phyloP scores from a whole-genome alignment of 2,329 filamentous ascomycete genomes.

The Fusarium concolor region DNA sequence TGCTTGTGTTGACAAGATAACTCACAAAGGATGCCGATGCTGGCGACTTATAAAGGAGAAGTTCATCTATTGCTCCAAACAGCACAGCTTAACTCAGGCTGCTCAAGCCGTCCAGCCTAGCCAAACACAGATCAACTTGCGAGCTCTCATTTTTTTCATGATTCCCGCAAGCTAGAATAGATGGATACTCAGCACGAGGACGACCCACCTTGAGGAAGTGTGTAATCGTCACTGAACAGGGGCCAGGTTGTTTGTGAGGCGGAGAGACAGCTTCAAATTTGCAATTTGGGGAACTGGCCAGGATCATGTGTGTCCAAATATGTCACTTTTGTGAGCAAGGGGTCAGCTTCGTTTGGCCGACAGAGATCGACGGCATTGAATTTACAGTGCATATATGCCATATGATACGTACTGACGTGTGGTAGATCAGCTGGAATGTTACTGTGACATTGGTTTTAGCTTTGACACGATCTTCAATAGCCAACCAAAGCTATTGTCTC shows the following conservation, averaged over 20 bases:
- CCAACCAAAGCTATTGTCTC: neutral
- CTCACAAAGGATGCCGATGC: neutral
- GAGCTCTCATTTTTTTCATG: neutral
- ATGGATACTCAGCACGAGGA: neutral
- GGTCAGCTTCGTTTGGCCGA: slow-evolving; percentile 16
- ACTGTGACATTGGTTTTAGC: slow-evolving; percentile 10
- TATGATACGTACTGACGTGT: slow-evolving; percentile 7
- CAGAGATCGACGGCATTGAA: slow-evolving; percentile 31
- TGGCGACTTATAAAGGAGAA: neutral
- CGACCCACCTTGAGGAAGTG: slow-evolving; percentile 4
- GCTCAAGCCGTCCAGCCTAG: no score
- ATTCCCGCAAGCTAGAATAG: neutral
- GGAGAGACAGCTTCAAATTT: slow-evolving; percentile 8
- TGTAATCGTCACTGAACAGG: slow-evolving; percentile 19
- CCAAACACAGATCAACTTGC: neutral
- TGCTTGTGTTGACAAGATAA: neutral
- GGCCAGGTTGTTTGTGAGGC: slow-evolving; percentile 5
- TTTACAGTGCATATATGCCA: slow-evolving; percentile 3
- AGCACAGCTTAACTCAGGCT: no score
- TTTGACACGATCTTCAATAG: neutral
- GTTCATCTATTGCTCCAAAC: neutral
- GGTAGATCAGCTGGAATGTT: slow-evolving; percentile 22
- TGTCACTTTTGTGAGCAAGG: slow-evolving; percentile 3
- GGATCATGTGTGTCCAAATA: slow-evolving; percentile 7
- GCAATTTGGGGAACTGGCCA: slow-evolving; percentile 11